Base-by-base conservation (phyloP, 2,329 filamentous ascomycete species). In the Knoxdaviesia capensis region DNA sequence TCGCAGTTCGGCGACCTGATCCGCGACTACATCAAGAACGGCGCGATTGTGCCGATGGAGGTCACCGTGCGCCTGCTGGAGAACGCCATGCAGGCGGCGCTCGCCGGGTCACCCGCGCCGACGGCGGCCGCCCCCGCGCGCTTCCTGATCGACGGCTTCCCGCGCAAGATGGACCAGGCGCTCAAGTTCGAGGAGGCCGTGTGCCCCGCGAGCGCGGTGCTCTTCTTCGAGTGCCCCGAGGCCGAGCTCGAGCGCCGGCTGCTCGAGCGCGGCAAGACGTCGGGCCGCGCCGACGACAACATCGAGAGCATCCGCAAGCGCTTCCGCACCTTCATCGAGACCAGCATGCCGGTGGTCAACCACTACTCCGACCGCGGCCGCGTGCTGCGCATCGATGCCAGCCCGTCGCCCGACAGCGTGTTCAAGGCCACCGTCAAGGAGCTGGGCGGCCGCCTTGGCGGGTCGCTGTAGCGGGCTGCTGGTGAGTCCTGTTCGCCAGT, bases 41-140 rank as follows among this genome's bases (percentile, higher is more conserved):
- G 90, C 45, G 77, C 77, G 52, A 98, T 98, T 59, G 90, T 98
- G 48, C 90, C 90, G n/a, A 93, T 94, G 84, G 88, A 96, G 60
- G 86, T 96, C 41, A 98, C 90, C 5, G 80, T 98, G 45, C 80
- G 87, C 53, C 65, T 98, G 34, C 72, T 98, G 37, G 87, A 94
- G 63, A 93, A 94, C 60, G 85, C 87, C 45, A 96, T 98, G 84
- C 69, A 68, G 44, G 74, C 71, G 6, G 68, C 72, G 8, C 73
- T 94, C 41, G 55, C 66, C 43, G 61, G 67, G 44, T 59, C 64
- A 8, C 52, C 55, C 41, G 51, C 48, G 42, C 54, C 55, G 48
- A 78, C 75, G 57, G 71, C 36, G 6, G 11, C 5, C 6, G n/a
- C 6, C 36, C 7, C 36, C 7, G 30, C 36, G 71, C 42, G 81